Conservation (phyloP, 2,329 filamentous ascomycete species). For the Fusarium tuaranense region DNA sequence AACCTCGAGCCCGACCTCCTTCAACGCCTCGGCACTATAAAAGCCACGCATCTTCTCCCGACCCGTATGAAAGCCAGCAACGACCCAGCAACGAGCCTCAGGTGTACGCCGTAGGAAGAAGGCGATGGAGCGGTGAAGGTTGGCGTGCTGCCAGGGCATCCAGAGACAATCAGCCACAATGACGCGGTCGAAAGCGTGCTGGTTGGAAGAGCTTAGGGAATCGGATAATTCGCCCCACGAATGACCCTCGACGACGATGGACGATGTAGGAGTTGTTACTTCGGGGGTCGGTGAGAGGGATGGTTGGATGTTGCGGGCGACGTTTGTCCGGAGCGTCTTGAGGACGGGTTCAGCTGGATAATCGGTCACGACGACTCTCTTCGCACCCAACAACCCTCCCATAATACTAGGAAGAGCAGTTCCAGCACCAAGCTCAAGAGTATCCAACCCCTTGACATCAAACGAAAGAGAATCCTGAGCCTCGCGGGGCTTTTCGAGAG, state of each 20-base stretch:
- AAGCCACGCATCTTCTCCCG: slow-evolving; percentile 74
- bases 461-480: slow-evolving; percentile 47
- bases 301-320: slow-evolving; percentile 61
- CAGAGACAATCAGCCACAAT: slow-evolving; percentile 80
- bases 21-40: slow-evolving; percentile 64
- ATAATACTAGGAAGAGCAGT: slow-evolving; percentile 66
- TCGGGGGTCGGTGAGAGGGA: slow-evolving; percentile 49
- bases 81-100: slow-evolving; percentile 69
- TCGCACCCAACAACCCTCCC: slow-evolving; percentile 60
- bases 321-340: slow-evolving; percentile 68
- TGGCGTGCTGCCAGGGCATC: slow-evolving; percentile 80
- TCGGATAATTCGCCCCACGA: slow-evolving; percentile 69
- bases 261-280: slow-evolving; percentile 18
- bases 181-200: slow-evolving; percentile 67
- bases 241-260: slow-evolving; percentile 67
- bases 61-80: slow-evolving; percentile 80
- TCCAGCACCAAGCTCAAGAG: slow-evolving; percentile 77
- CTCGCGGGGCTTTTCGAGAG: slow-evolving; percentile 28
- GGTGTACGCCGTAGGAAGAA: slow-evolving; percentile 66
- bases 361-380: slow-evolving; percentile 71
- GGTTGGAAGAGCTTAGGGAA: slow-evolving; percentile 44
- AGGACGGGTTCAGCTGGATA: slow-evolving; percentile 74
- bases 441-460: slow-evolving; percentile 62
- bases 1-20: slow-evolving; percentile 65
- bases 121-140: slow-evolving; percentile 70